These are phyloP conservation scores for Roridomyces roridus DNA, from an alignment of 768 basidiomycete genomes.

Conservation along the genomic window DNA sequence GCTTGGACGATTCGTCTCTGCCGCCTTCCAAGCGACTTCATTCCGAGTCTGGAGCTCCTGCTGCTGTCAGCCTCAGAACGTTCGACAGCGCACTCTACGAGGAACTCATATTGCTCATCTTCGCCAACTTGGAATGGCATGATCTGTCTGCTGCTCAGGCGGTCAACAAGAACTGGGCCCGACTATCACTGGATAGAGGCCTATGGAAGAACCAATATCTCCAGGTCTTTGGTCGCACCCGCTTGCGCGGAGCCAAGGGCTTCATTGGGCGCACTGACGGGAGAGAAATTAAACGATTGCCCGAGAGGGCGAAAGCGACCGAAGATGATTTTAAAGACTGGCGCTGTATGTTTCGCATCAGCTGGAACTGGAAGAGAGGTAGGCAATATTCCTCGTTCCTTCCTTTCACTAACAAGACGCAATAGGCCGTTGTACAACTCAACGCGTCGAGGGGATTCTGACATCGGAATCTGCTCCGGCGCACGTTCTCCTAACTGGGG, in stretches of 20 bases:
- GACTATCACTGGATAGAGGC: constrained; percentile 73
- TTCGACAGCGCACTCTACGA: constrained; percentile 72
- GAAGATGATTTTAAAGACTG: too few relatives aligned
- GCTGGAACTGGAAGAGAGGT: constrained; percentile 85
- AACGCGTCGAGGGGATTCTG: constrained; percentile 35
- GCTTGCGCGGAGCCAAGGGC: constrained; percentile 72
- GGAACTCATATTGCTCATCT: constrained; percentile 76
- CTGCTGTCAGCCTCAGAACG: constrained; percentile 30
- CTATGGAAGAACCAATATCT: constrained; percentile 77
- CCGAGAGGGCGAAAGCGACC: constrained; percentile 47
- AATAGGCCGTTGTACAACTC: constrained; percentile 69
- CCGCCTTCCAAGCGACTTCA: constrained; percentile 66
- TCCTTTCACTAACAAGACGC: neutral
- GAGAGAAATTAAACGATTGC: constrained; percentile 63
- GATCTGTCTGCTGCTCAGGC: constrained; percentile 73
- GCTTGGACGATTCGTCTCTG: constrained; percentile 52
- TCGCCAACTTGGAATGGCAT: constrained; percentile 68
- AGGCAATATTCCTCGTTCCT: constrained; percentile 21
- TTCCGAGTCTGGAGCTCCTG: constrained; percentile 17
- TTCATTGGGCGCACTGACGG: constrained; percentile 63
- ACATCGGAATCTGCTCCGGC: constrained; percentile 24
- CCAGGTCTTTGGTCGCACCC: constrained; percentile 65
- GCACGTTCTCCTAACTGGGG: constrained; percentile 65
- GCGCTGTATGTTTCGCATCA: constrained; percentile 57
- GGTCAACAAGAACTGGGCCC: constrained; percentile 68